Evolutionary conservation across 1,139 yeast genomes (phyloP).

Genomic region (Hyphopichia buzzinii): DNA sequence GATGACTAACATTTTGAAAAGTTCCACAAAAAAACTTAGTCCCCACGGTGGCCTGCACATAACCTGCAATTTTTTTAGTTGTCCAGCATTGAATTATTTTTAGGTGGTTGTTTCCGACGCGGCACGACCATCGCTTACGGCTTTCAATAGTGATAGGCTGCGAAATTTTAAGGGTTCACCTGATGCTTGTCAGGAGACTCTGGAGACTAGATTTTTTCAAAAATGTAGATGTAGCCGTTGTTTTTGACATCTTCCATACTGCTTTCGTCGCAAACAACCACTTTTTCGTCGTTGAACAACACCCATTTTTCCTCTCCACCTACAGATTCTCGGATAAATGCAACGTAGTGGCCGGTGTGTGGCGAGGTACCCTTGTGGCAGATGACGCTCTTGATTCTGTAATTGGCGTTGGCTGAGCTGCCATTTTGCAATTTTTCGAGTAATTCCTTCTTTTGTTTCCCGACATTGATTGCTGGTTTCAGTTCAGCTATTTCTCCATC

Average conservation of each 20-base stretch:
- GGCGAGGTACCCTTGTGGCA: slow-evolving; percentile 95
- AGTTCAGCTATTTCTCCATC: slow-evolving; percentile 25
- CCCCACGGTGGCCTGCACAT: too few species aligned
- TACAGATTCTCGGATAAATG: slow-evolving; percentile 53
- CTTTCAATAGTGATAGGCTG: too few species aligned
- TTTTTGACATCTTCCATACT: slow-evolving; percentile 61
- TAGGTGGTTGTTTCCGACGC: background rate
- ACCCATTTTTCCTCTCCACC: slow-evolving; percentile 63
- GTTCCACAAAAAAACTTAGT: too few species aligned
- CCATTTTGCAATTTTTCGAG: slow-evolving; percentile 11
- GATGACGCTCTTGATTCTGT: slow-evolving; percentile 64
- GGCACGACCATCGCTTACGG: too few species aligned
- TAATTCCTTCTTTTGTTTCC: slow-evolving; percentile 21
- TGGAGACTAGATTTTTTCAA: slow-evolving; percentile 18
- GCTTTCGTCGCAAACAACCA: slow-evolving; percentile 64
- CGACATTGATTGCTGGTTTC: slow-evolving; percentile 16
- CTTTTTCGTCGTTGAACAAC: slow-evolving; percentile 90
- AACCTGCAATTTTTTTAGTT: too few species aligned
- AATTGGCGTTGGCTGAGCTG: slow-evolving; percentile 22
- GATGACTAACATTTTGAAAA: too few species aligned
- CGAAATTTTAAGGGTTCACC: too few species aligned
- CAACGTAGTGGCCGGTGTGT: slow-evolving; percentile 96
- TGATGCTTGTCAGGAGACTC: too few species aligned
- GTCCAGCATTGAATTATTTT: background rate
- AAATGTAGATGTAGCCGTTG: slow-evolving; percentile 63